These are phyloP conservation scores for Acidiella bohemica DNA, from an alignment of 495 filamentous ascomycete species.

Conservation along the genomic window DNA sequence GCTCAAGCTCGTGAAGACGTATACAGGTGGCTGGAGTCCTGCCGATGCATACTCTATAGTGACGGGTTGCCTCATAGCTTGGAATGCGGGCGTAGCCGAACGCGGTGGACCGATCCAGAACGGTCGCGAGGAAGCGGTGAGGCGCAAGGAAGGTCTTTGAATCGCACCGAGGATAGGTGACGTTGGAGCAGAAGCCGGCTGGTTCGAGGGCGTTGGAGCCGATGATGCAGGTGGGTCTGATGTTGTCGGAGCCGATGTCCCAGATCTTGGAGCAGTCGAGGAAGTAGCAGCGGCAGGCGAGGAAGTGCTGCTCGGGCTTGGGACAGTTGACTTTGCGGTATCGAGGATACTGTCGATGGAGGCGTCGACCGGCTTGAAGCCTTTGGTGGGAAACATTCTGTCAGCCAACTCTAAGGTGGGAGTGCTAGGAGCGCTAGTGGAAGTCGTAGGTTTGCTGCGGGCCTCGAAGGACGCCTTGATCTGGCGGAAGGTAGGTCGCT, in stretches of 20 bases:
- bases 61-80: conserved; percentile 23
- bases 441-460: conserved; percentile 9
- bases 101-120: conserved; percentile 18
- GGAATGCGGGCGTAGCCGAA: conserved; percentile 1
- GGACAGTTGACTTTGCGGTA: not conserved
- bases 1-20: conserved; percentile 51
- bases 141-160: too few species aligned
- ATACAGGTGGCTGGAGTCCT: conserved; percentile 47
- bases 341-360: conserved; percentile 11
- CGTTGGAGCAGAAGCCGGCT: too few species aligned
- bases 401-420: conserved; percentile 1
- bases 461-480: conserved; percentile 8
- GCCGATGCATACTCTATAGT: conserved; percentile 45
- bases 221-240: too few species aligned
- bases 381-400: not conserved
- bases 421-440: not conserved
- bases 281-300: too few species aligned
- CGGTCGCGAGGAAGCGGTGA: too few species aligned
- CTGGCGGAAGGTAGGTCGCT: conserved; percentile 5
- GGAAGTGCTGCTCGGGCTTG: too few species aligned
- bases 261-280: too few species aligned
- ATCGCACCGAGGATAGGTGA: too few species aligned
- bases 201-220: too few species aligned
- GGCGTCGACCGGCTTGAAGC: not conserved
- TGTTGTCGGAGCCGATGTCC: too few species aligned